Conservation (phyloP, 2,329 filamentous ascomycete genomes). For the Penicillium freii region DNA sequence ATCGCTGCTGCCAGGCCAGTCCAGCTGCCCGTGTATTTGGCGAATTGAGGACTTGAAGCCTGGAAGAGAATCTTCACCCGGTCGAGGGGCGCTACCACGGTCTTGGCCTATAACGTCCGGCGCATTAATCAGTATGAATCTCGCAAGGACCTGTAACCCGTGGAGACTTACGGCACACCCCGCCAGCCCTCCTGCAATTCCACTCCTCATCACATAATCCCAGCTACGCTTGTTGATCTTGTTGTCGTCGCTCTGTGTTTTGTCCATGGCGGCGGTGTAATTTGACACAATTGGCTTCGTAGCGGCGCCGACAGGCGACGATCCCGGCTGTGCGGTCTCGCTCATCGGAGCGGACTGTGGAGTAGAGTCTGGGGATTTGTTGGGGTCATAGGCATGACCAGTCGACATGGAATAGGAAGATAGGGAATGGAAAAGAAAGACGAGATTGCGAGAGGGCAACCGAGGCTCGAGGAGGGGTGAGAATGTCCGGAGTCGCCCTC, state of each 20-base stretch:
- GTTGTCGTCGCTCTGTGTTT: conserved; percentile 24
- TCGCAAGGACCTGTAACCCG: background rate
- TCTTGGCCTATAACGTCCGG: conserved; percentile 71
- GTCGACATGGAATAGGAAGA: conserved; percentile 28
- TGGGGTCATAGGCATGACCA: conserved; percentile 27
- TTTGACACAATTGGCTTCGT: conserved; percentile 17
- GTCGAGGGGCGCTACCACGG: conserved; percentile 89
- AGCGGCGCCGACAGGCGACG: conserved; percentile 21
- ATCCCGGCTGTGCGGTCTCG: conserved; percentile 27
- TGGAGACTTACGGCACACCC: conserved; percentile 75
- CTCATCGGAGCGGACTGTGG: conserved; percentile 32
- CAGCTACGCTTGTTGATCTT: conserved; percentile 66
- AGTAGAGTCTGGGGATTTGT: conserved; percentile 17
- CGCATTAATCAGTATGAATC: conserved; percentile 8
- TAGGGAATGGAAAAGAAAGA: conserved; percentile 14
- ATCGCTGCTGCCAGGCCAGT: conserved; percentile 78
- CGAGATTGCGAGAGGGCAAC: conserved; percentile 12
- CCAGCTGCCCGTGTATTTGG: conserved; percentile 90
- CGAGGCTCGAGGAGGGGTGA: conserved; percentile 19
- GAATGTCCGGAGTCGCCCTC: conserved; percentile 21
- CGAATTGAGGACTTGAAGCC: conserved; percentile 87
- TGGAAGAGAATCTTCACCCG: conserved; percentile 99
- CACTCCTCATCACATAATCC: conserved; percentile 81
- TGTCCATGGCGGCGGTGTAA: conserved; percentile 9
- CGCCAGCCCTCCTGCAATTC: conserved; percentile 82